These are phyloP conservation scores for Pistacia integerrima DNA, from an alignment of 345 rosid genomes.

Conservation along the genomic window DNA sequence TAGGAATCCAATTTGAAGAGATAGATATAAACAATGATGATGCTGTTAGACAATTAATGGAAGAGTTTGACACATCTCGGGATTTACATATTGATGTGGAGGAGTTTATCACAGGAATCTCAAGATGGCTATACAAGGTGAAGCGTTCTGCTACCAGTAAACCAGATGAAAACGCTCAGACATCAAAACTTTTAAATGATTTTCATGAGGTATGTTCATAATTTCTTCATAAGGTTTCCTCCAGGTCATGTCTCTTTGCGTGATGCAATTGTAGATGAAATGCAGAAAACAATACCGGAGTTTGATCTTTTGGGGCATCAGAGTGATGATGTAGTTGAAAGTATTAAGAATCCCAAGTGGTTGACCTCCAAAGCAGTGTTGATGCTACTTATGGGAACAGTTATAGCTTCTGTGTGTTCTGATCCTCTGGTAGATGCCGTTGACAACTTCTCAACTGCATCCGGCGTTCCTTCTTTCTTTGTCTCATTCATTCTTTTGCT, in stretches of 20 bases:
- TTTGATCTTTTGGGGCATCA: conserved; percentile 33
- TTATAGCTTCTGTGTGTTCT: conserved; percentile 41
- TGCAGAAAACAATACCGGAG: conserved; percentile 36
- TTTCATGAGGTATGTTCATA: conserved; percentile 17
- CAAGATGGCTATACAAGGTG: conserved; percentile 45
- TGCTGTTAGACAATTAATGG: conserved; percentile 36
- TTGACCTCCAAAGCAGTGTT: conserved; percentile 30
- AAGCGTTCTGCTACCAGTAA: not conserved
- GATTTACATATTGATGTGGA: conserved; percentile 23
- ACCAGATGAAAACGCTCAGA: conserved; percentile 9
- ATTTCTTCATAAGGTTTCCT: not conserved
- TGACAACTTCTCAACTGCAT: conserved; percentile 38
- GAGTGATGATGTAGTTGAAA: not conserved
- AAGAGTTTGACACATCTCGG: conserved; percentile 38
- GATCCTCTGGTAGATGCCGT: conserved; percentile 51
- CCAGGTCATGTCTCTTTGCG: not conserved
- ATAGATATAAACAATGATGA: conserved; percentile 39
- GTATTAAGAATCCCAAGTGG: conserved; percentile 20
- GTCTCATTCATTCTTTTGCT: conserved; percentile 43
- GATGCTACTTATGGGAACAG: conserved; percentile 37
- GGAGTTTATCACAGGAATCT: conserved; percentile 39
- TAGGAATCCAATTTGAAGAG: conserved; percentile 51
- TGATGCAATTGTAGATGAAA: not conserved
- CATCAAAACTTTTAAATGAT: conserved; percentile 21
- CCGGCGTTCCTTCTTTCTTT: conserved; percentile 48